Conservation (phyloP, 345 rosid genomes). For the Gossypium stocksii region DNA sequence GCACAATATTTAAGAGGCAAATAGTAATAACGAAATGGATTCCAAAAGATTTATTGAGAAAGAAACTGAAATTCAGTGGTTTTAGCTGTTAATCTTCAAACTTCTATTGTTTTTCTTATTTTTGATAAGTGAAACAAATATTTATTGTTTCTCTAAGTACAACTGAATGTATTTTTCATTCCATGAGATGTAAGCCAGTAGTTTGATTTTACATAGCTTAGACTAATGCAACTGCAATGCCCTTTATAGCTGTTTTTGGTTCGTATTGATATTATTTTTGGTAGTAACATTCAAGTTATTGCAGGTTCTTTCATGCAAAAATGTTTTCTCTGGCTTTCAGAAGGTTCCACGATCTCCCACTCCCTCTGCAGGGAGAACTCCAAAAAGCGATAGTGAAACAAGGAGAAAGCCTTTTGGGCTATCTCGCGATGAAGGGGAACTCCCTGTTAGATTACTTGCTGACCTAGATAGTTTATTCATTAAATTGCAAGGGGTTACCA, state of each 20-base stretch:
- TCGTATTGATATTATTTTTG: neutral
- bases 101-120: neutral
- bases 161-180: neutral
- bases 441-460: constrained; percentile 66
- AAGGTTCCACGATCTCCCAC: constrained; percentile 92
- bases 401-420: constrained; percentile 52
- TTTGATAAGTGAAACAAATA: neutral
- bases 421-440: constrained; percentile 57
- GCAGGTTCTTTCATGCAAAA: constrained; percentile 86
- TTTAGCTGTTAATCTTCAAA: neutral
- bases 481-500: constrained; percentile 50
- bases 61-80: neutral
- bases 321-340: constrained; percentile 72
- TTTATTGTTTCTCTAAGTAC: neutral
- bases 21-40: neutral
- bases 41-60: neutral
- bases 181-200: neutral
- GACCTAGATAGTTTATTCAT: constrained; percentile 75
- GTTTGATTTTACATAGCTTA: neutral
- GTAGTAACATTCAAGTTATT: constrained; percentile 5
- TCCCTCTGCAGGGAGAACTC: constrained; percentile 60
- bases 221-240: neutral
- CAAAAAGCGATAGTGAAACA: constrained; percentile 62
- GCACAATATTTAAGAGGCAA: too few species aligned
- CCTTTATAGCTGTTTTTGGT: neutral